Conservation (phyloP, 192 early-diverging fungal species). For the Funneliformis geosporum region DNA sequence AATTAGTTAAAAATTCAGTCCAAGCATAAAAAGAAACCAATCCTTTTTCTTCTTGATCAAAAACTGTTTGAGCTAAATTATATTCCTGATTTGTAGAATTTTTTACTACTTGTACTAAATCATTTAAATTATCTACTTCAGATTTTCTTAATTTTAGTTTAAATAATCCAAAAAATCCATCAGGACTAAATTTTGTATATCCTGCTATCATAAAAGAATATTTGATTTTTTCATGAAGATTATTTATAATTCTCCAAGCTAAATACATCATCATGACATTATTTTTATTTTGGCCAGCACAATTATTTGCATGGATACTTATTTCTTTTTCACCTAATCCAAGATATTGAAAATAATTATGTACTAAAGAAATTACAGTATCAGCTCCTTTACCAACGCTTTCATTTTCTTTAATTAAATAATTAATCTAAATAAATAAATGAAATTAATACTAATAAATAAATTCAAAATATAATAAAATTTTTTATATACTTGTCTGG, state of each 20-base stretch:
- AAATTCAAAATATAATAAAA: not conserved
- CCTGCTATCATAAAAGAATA: not conserved
- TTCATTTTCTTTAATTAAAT: constrained; percentile 8
- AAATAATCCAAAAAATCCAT: not conserved
- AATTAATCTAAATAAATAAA: not conserved
- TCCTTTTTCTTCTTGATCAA: not conserved
- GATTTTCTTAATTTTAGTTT: not conserved
- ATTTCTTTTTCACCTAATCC: not conserved
- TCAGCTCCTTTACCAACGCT: not conserved
- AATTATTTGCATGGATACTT: not conserved
- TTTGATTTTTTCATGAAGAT: not conserved
- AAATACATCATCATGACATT: not conserved
- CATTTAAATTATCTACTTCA: not conserved
- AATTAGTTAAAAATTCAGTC: not conserved
- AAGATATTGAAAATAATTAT: not conserved
- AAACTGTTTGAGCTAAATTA: not conserved
- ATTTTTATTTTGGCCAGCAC: not conserved
- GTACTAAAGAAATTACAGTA: not conserved
- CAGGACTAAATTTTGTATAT: not conserved
- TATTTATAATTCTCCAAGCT: not conserved
- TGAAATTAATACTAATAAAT: not conserved
- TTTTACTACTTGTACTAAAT: not conserved
- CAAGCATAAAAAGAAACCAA: not conserved
- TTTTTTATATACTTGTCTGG: not conserved
- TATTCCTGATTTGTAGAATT: not conserved